phyloP scores from a whole-genome alignment of 331 rosid species.

The Spiraea crenata region DNA sequence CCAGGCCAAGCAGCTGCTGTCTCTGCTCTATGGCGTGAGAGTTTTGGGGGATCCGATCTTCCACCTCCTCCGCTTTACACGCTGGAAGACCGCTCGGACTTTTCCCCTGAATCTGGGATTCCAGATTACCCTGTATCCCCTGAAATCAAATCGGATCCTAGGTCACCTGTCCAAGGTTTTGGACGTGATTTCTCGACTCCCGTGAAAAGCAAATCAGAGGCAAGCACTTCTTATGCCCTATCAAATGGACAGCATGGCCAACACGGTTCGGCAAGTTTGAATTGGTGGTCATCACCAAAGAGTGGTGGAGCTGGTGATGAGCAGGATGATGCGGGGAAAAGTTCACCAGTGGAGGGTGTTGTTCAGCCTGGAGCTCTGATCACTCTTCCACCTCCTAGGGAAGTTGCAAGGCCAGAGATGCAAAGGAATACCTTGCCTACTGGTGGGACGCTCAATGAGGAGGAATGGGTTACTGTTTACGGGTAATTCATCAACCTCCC shows the following conservation, averaged over 20 bases:
- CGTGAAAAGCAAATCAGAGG: constrained; percentile 54
- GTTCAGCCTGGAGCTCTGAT: constrained; percentile 87
- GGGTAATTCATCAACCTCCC: constrained; percentile 56
- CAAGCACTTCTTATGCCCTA: constrained; percentile 74
- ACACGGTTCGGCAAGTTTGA: constrained; percentile 58
- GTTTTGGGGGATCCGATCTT: constrained; percentile 64
- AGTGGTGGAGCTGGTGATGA: constrained; percentile 63
- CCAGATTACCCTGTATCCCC: constrained; percentile 83
- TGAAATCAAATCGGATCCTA: constrained; percentile 65
- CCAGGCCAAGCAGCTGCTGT: constrained; percentile 83
- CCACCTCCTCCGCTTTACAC: constrained; percentile 96
- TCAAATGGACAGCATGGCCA: constrained; percentile 64
- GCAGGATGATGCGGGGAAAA: constrained; percentile 77
- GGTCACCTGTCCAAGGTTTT: constrained; percentile 50
- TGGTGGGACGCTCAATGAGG: constrained; percentile 70
- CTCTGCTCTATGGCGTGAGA: constrained; percentile 88
- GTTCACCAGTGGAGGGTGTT: constrained; percentile 94
- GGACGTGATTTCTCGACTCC: constrained; percentile 62
- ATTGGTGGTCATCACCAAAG: constrained; percentile 82
- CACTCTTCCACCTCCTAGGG: constrained; percentile 82
- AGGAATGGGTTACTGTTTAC: constrained; percentile 95
- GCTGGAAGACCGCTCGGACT: constrained; percentile 85
- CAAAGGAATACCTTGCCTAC: constrained; percentile 69
- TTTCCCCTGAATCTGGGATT: constrained; percentile 90
- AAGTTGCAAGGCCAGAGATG: constrained; percentile 87